phyloP scores from a whole-genome alignment of 2,329 filamentous ascomycete genomes.

The Talaromyces amestolkiae region DNA sequence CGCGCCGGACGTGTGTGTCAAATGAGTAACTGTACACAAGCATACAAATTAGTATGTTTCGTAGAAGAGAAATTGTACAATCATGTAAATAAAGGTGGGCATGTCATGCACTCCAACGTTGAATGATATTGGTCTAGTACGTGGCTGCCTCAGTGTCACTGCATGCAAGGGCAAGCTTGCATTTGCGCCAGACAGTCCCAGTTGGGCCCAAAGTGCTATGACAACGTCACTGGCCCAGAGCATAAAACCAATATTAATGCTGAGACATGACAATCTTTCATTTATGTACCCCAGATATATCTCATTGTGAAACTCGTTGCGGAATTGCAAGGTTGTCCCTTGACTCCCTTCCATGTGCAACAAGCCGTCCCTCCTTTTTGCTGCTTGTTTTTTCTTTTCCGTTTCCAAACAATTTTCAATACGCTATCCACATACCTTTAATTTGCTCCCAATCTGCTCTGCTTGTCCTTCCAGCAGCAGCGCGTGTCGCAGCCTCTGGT shows the following conservation, averaged over 20 bases:
- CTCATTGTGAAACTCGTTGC: not conserved
- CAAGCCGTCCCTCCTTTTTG: constrained; percentile 4
- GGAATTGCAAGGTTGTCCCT: not conserved
- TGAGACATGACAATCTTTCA: constrained; percentile 2
- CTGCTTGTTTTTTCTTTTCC: not conserved
- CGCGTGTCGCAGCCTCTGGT: constrained; percentile 13
- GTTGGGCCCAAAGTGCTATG: not conserved
- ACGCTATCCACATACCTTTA: constrained; percentile 4
- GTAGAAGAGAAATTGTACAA: not conserved
- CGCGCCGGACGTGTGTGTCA: not conserved
- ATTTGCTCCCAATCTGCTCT: not conserved
- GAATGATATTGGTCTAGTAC: not conserved
- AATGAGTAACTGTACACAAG: not conserved
- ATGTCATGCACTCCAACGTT: not conserved
- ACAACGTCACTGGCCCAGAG: not conserved
- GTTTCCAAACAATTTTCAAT: not conserved
- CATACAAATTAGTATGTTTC: not conserved
- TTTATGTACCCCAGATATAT: not conserved
- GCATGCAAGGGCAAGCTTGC: constrained; percentile 9
- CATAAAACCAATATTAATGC: not conserved
- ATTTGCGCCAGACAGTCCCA: not conserved
- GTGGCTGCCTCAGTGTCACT: constrained; percentile 2
- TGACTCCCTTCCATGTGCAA: not conserved
- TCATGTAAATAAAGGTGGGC: not conserved
- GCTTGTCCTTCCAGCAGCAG: constrained; percentile 11